These are phyloP conservation scores for Phyllosticta paracitricarpa DNA, from an alignment of 2,329 filamentous ascomycete species.

Conservation along the genomic window DNA sequence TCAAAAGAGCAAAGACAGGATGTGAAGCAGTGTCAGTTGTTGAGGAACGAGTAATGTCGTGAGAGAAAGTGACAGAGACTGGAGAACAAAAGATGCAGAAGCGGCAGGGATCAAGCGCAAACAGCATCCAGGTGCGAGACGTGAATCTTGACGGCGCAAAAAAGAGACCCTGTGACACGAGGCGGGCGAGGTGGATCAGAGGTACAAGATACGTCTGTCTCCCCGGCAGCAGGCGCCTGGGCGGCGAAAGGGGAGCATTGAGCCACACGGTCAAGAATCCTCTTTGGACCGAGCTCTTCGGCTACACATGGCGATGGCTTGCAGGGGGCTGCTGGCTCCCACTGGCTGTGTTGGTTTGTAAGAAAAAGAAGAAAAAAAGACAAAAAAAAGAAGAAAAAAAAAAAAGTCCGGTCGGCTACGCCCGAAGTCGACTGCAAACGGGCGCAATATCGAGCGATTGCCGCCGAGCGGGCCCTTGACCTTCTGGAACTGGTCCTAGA, in stretches of 20 bases:
- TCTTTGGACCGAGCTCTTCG: not conserved
- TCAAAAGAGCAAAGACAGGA: not conserved
- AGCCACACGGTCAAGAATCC: too few relatives aligned
- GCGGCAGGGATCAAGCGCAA: not conserved
- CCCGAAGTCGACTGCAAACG: not conserved
- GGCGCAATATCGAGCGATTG: not conserved
- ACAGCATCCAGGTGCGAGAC: not conserved
- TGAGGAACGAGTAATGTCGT: not conserved
- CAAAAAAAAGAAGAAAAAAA: not conserved
- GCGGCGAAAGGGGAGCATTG: not conserved
- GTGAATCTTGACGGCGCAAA: not conserved
- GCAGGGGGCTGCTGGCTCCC: not conserved
- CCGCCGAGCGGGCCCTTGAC: not conserved
- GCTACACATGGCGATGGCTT: not conserved
- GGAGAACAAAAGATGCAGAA: not conserved
- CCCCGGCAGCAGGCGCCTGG: not conserved
- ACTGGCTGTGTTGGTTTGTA: not conserved
- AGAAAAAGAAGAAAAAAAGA: not conserved
- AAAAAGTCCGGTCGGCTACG: not conserved
- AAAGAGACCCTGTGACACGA: not conserved
- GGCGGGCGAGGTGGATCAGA: not conserved
- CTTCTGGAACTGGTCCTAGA: not conserved
- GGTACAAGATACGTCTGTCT: not conserved
- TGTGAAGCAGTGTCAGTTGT: not conserved
- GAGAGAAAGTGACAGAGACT: not conserved